These are phyloP conservation scores for Aspergillus ellipticus DNA, from an alignment of 495 filamentous ascomycete genomes.

Conservation along the genomic window DNA sequence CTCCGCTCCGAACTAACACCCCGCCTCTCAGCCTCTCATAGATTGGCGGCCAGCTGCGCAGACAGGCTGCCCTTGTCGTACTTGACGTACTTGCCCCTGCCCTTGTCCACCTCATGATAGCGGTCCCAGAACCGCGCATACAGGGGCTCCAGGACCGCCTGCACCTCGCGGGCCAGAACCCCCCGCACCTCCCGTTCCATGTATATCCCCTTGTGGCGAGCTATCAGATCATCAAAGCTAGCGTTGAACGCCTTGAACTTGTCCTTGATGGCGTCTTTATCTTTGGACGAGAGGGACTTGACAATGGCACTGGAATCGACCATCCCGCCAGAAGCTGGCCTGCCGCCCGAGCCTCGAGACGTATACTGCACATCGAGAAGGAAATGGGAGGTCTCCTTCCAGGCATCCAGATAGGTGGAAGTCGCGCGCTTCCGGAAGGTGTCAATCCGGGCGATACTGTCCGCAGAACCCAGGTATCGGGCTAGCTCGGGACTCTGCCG, in stretches of 20 bases:
- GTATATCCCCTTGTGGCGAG: slow-evolving; percentile 69
- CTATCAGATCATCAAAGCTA: slow-evolving; percentile 82
- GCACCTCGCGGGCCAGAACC: slow-evolving; percentile 75
- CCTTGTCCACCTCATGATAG: slow-evolving; percentile 97
- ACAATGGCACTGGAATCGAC: slow-evolving; percentile 77
- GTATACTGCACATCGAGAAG: slow-evolving; percentile 93
- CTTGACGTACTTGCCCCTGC: slow-evolving; percentile 94
- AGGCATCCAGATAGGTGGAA: slow-evolving; percentile 78
- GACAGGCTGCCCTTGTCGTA: slow-evolving; percentile 74
- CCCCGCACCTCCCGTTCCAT: slow-evolving; percentile 87
- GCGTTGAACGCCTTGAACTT: slow-evolving; percentile 92
- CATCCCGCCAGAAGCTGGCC: slow-evolving; percentile 64
- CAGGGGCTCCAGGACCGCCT: slow-evolving; percentile 85
- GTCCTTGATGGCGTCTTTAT: slow-evolving; percentile 92
- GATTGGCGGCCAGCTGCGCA: slow-evolving; percentile 42
- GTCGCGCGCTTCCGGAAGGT: slow-evolving; percentile 82
- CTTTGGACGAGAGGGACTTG: slow-evolving; percentile 77
- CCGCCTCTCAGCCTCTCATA: not conserved
- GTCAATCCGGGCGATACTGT: slow-evolving; percentile 64
- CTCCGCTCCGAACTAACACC: no score
- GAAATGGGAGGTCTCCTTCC: slow-evolving; percentile 79
- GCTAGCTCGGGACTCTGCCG: slow-evolving; percentile 69
- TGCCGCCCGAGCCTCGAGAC: slow-evolving; percentile 50
- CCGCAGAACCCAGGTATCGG: slow-evolving; percentile 61
- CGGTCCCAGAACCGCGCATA: slow-evolving; percentile 95